Conservation (phyloP, 257 asterid species). For the Voacanga thouarsii region DNA sequence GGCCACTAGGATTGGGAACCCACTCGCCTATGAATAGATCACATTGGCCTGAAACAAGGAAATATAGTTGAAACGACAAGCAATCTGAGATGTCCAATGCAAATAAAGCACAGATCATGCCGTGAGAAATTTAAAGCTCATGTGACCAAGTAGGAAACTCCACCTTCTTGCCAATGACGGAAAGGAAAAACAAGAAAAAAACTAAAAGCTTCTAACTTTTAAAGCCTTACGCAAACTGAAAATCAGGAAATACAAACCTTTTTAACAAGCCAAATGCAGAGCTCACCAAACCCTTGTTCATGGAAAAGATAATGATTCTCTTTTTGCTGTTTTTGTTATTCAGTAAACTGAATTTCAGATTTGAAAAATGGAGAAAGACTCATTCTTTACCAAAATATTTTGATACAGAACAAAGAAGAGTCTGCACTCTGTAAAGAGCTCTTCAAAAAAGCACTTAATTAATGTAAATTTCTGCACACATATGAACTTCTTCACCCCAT, state of each 20-base stretch:
- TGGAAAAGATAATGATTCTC: not conserved
- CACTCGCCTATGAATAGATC: slow-evolving; percentile 69
- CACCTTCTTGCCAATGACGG: not conserved
- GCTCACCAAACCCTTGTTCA: not conserved
- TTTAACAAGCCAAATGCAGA: not conserved
- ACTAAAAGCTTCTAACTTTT: not conserved
- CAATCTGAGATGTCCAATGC: not conserved
- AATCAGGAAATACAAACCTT: too few relatives aligned
- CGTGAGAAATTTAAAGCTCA: too few relatives aligned
- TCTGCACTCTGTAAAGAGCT: not conserved
- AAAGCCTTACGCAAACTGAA: not conserved
- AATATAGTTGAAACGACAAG: not conserved
- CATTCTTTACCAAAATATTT: not conserved
- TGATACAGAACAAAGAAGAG: not conserved
- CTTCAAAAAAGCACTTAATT: not conserved
- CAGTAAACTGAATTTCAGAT: not conserved
- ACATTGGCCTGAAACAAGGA: slow-evolving; percentile 43
- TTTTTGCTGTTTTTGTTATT: not conserved
- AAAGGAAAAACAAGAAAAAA: not conserved
- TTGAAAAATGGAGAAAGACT: not conserved
- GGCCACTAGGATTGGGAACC: slow-evolving; percentile 56
- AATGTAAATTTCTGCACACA: not conserved
- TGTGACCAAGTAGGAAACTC: not conserved
- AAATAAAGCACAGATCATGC: too few relatives aligned
- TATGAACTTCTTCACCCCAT: not conserved